Base-by-base conservation (phyloP, 805 yeast species). In the Metschnikowia proteae region DNA sequence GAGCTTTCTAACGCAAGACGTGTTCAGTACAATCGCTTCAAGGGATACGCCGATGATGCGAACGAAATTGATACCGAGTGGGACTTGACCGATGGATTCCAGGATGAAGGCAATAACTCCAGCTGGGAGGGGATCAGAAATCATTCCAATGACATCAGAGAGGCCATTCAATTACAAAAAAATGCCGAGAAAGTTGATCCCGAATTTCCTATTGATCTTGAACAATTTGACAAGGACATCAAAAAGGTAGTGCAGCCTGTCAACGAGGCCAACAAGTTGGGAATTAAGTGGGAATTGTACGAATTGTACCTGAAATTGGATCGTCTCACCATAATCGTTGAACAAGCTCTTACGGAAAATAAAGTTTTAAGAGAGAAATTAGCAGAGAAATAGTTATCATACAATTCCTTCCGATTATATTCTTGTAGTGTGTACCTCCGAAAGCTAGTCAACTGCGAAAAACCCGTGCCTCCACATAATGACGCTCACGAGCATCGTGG, bases 81-180 rank as follows among this genome's bases (percentile, higher is more conserved):
- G 96, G 88, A 86, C 54, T 71, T 88, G 56, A 78, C 84, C 6
- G 96, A 88, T 65, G 96, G 96, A 0, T 88, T 63, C 53, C 64
- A 65, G 28, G 67, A 56, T n/a, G 73, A 68, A 29, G 60, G 59
- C n/a, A 53, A 53, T 6, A 48, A 50, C 30, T 36, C 55, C 32
- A 64, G 71, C 23, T 63, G 68, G 68, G 75, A 69, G 36, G 71
- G 70, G 2, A 65, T 73, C 44, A 64, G 70, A 48, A 70, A 66
- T 47, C 56, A 73, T 25, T 59, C 70, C 51, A 70, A 70, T 32
- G 79, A 73, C 42, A 62, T 71, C 22, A 56, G 58, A 27, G 62
- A 64, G 41, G 68, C 65, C 44, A 52, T 83, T 28, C 64, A 72
- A 45, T 64, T 67, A 7, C 94, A 86, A 60, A 68, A 74, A 30